Evolutionary conservation across 345 rosid species (phyloP).

Genomic region (Citrus unshiu): DNA sequence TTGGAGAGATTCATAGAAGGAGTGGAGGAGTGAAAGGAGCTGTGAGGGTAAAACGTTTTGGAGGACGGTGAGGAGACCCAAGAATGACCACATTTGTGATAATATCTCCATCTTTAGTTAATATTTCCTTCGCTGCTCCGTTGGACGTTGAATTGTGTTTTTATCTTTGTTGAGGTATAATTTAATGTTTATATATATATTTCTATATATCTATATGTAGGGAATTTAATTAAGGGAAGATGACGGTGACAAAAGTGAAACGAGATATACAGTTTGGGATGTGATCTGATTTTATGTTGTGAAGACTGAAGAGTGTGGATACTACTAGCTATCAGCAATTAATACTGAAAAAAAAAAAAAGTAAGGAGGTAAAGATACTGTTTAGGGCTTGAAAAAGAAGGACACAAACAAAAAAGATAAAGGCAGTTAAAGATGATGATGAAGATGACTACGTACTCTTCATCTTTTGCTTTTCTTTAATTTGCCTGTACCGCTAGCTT

Average conservation of each 20-base stretch:
- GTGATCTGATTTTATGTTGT: no score
- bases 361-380: conserved; percentile 10
- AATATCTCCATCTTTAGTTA: conserved; percentile 29
- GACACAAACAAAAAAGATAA: conserved; percentile 28
- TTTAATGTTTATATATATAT: background rate
- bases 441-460: conserved; percentile 16
- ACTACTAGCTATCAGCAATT: no score
- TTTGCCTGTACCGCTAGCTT: background rate
- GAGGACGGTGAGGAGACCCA: conserved; percentile 49
- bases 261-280: no score
- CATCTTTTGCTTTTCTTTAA: conserved; percentile 21
- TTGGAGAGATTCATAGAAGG: conserved; percentile 38
- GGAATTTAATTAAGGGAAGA: background rate
- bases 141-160: conserved; percentile 1
- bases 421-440: conserved; percentile 5
- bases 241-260: background rate
- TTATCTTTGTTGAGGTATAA: conserved; percentile 6
- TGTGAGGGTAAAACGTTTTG: conserved; percentile 49
- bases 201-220: background rate
- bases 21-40: conserved; percentile 36
- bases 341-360: no score
- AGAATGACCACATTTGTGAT: conserved; percentile 47
- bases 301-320: no score
- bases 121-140: background rate
- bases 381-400: conserved; percentile 13